Evolutionary conservation across 352 stramenopile species (phyloP).

Genomic region (Lagenidium giganteum): DNA sequence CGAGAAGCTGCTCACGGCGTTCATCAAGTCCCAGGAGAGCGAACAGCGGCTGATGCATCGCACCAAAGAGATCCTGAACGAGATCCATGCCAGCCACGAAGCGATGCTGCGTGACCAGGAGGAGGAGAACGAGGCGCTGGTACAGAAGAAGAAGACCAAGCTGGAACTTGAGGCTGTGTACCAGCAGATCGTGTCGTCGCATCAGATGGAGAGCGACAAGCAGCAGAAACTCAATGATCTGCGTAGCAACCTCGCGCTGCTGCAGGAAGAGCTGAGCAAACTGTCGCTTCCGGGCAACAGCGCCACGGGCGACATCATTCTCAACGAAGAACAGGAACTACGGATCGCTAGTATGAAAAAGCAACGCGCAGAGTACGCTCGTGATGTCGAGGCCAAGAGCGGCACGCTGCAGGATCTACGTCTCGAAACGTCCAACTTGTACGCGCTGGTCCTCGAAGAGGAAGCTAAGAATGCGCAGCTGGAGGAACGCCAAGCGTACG

Average conservation of each 20-base stretch:
- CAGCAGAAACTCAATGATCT: conserved; percentile 70
- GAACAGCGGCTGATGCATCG: conserved; percentile 63
- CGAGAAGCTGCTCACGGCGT: conserved; percentile 69
- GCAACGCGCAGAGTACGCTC: conserved; percentile 56
- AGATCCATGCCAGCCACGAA: conserved; percentile 75
- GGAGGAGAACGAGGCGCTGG: conserved; percentile 63
- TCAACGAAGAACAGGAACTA: conserved; percentile 69
- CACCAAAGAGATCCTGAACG: conserved; percentile 63
- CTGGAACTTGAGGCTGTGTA: conserved; percentile 65
- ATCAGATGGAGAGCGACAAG: conserved; percentile 65
- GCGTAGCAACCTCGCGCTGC: conserved; percentile 45
- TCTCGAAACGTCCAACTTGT: conserved; percentile 62
- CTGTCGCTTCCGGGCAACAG: conserved; percentile 32
- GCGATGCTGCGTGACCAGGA: conserved; percentile 73
- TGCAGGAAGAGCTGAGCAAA: conserved; percentile 63
- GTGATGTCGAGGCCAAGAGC: conserved; percentile 67
- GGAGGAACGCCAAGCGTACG: conserved; percentile 41
- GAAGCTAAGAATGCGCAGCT: conserved; percentile 55
- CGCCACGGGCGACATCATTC: conserved; percentile 29
- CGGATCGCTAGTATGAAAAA: conserved; percentile 68
- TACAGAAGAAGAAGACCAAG: conserved; percentile 67
- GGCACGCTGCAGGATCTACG: conserved; percentile 61
- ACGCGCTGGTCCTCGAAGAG: conserved; percentile 51
- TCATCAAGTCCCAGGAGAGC: conserved; percentile 79
- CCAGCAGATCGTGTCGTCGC: conserved; percentile 52